Base-by-base conservation (phyloP, 441 rosid species). In the Dalechampia spathulata region DNA sequence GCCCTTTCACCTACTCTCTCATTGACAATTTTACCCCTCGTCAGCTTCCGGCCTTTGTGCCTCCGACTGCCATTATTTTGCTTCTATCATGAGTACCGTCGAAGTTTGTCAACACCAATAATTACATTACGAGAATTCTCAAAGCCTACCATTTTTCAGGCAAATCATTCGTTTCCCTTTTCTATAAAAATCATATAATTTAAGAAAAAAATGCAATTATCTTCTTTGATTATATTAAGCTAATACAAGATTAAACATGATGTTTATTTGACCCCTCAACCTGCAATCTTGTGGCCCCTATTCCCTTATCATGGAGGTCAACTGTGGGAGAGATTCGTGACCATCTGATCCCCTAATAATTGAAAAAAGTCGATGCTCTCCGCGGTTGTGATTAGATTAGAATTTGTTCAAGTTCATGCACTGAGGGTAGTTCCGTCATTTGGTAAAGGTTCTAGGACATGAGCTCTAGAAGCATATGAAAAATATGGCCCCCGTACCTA, bases 1-100 rank as follows among this genome's bases (percentile, higher is more conserved):
- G 23, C 68, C 72, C 43, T 62, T 48, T 56, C 34, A 73, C 79
- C 83, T 50, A 80, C 76, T 55, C 61, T 63, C 14, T 49, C 23
- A 7, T 44, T 62, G 66, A 72, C 76, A 60, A 64, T 40, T 53
- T 21, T 64, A 6, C 47, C 71, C 68, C 44, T 7, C 7, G 12
- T 37, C 25, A 30, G n/a, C n/a, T n/a, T n/a, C n/a, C n/a, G n/a
- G n/a, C n/a, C n/a, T n/a, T n/a, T n/a, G n/a, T n/a, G n/a, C n/a
- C n/a, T n/a, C n/a, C n/a, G n/a, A n/a, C n/a, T n/a, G n/a, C n/a
- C n/a, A n/a, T n/a, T n/a, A n/a, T n/a, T n/a, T n/a, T n/a, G n/a
- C n/a, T n/a, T n/a, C n/a, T n/a, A n/a, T n/a, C n/a, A n/a, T n/a
- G n/a, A n/a, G n/a, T n/a, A n/a, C n/a, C n/a, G n/a, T n/a, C n/a